A percentile compares a stretch with the other conserved stretches of the same genome.
phyloP scores from a whole-genome alignment of 495 filamentous ascomycete genomes.

The Emericellopsis terricola region DNA sequence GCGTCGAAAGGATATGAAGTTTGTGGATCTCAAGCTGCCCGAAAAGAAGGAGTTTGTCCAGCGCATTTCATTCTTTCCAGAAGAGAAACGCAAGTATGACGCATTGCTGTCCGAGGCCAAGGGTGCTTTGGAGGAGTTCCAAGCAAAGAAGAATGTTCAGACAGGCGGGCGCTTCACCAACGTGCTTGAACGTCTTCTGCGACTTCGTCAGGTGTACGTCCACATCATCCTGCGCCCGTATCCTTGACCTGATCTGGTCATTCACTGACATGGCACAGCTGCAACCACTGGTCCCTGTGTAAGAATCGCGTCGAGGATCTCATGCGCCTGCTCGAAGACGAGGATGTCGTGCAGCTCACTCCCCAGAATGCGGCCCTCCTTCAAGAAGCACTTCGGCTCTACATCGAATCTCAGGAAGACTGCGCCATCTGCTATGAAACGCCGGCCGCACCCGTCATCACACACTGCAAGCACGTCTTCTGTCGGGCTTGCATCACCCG shows the following conservation, averaged over 20 bases:
- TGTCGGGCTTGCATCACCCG: slow-evolving; percentile 57
- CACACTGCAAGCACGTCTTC: slow-evolving; percentile 73
- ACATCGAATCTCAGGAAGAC: slow-evolving; percentile 66
- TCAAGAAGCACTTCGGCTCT: slow-evolving; percentile 59
- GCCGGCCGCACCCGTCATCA: slow-evolving; percentile 64
- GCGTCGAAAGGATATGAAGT: slow-evolving; percentile 77
- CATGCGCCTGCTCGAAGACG: slow-evolving; percentile 42
- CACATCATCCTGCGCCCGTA: neutral
- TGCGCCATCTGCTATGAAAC: slow-evolving; percentile 71
- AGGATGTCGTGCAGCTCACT: slow-evolving; percentile 51
- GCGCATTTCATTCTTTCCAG: slow-evolving; percentile 51
- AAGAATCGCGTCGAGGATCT: slow-evolving; percentile 55
- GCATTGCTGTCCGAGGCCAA: slow-evolving; percentile 63
- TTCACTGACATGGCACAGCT: slow-evolving; percentile 3
- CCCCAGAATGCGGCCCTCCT: slow-evolving; percentile 55
- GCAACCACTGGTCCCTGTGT: slow-evolving; percentile 77
- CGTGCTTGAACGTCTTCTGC: slow-evolving; percentile 66
- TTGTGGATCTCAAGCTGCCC: slow-evolving; percentile 69
- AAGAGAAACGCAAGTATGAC: slow-evolving; percentile 69
- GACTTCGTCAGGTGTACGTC: slow-evolving; percentile 52
- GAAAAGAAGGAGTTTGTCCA: slow-evolving; percentile 67
- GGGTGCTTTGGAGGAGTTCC: slow-evolving; percentile 46
- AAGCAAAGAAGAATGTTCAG: slow-evolving; percentile 17
- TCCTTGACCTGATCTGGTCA: neutral
- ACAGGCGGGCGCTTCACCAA: slow-evolving; percentile 30